Evolutionary conservation across 352 stramenopile genomes (phyloP).

Genomic region (Phytophthora cactorum): DNA sequence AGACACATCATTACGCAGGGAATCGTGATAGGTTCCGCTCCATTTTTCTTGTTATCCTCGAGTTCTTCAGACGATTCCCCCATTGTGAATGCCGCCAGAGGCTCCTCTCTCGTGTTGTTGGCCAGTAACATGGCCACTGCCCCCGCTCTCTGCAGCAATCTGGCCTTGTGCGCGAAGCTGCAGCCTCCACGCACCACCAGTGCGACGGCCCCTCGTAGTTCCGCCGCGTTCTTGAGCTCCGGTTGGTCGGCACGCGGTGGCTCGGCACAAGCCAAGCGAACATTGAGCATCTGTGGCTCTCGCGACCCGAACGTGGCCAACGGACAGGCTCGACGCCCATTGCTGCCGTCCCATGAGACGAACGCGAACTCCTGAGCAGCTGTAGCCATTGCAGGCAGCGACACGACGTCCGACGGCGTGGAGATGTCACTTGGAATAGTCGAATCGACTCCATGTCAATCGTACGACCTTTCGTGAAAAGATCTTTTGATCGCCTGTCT

Average conservation of each 20-base stretch:
- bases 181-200: slow-evolving; percentile 74
- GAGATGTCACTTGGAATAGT: neutral
- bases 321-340: slow-evolving; percentile 52
- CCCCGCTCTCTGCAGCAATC: slow-evolving; percentile 57
- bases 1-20: slow-evolving; percentile 79
- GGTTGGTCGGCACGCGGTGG: slow-evolving; percentile 64
- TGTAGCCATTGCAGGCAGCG: slow-evolving; percentile 12
- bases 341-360: slow-evolving; percentile 58
- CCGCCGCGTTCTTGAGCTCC: slow-evolving; percentile 50
- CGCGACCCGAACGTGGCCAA: slow-evolving; percentile 67
- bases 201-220: slow-evolving; percentile 57
- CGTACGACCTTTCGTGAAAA: slow-evolving; percentile 49
- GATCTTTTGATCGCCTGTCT: slow-evolving; percentile 31
- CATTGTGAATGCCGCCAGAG: slow-evolving; percentile 70
- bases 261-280: slow-evolving; percentile 58
- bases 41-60: slow-evolving; percentile 14
- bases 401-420: slow-evolving; percentile 7
- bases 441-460: slow-evolving; percentile 10
- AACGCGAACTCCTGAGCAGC: slow-evolving; percentile 49
- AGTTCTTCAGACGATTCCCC: slow-evolving; percentile 32
- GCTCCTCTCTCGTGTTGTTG: slow-evolving; percentile 66
- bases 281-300: slow-evolving; percentile 27
- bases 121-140: slow-evolving; percentile 56
- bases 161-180: slow-evolving; percentile 72
- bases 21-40: slow-evolving; percentile 40